These are phyloP conservation scores for Herpetomonas muscarum DNA, from an alignment of 208 protist species.

Conservation along the genomic window DNA sequence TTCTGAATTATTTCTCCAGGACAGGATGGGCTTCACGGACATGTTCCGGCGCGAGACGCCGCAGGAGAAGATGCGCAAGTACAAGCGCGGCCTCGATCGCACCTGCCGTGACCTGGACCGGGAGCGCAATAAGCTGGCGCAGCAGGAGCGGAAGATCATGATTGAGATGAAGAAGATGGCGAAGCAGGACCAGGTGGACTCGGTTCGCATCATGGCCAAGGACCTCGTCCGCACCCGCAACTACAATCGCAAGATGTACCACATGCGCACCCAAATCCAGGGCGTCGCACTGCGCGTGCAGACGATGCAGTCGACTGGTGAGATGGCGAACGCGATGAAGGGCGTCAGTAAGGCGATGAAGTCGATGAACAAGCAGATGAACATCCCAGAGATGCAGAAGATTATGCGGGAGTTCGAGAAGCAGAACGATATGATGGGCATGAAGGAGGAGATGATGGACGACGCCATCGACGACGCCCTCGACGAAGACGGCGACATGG, in stretches of 20 bases:
- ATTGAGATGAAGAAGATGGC: slow-evolving; percentile 97
- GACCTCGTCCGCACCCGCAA: slow-evolving; percentile 97
- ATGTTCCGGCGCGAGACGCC: slow-evolving; percentile 86
- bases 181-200: slow-evolving; percentile 95
- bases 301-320: slow-evolving; percentile 88
- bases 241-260: slow-evolving; percentile 96
- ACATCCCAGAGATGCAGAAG: slow-evolving; percentile 95
- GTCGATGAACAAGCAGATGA: slow-evolving; percentile 97
- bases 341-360: slow-evolving; percentile 90
- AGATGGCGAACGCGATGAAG: slow-evolving; percentile 92
- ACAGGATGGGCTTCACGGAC: slow-evolving; percentile 44
- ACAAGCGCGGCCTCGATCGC: slow-evolving; percentile 94
- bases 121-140: slow-evolving; percentile 92
- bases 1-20: neutral
- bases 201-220: slow-evolving; percentile 97
- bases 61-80: slow-evolving; percentile 93
- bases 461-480: slow-evolving; percentile 92
- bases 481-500: slow-evolving; percentile 89
- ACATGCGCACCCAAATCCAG: slow-evolving; percentile 97
- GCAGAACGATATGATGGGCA: slow-evolving; percentile 97
- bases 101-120: slow-evolving; percentile 96
- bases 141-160: slow-evolving; percentile 96
- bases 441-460: slow-evolving; percentile 99
- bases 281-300: slow-evolving; percentile 94
- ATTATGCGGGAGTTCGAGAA: slow-evolving; percentile 99